These are phyloP conservation scores for Mycena latifolia DNA, from an alignment of 768 basidiomycete genomes.

Conservation along the genomic window DNA sequence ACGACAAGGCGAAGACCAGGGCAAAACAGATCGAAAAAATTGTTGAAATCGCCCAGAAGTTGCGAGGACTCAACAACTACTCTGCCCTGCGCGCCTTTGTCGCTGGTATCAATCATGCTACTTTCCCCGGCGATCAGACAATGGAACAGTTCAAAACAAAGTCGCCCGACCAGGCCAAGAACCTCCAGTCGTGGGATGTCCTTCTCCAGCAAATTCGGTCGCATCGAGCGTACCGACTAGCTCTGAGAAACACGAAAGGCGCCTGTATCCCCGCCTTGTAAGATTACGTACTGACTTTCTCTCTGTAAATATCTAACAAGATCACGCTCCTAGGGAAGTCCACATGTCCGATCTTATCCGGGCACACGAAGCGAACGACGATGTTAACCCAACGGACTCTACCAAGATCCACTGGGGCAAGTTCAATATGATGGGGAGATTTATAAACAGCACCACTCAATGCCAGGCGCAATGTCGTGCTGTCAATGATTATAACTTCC, in stretches of 20 bases:
- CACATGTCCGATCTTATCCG: slow-evolving; percentile 92
- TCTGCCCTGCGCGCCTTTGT: slow-evolving; percentile 93
- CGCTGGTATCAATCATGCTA: slow-evolving; percentile 91
- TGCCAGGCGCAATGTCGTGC: slow-evolving; percentile 83
- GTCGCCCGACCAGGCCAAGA: slow-evolving; percentile 79
- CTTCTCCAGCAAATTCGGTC: slow-evolving; percentile 85
- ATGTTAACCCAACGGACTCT: slow-evolving; percentile 74
- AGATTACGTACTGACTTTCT: slow-evolving; percentile 17
- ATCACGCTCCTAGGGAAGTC: slow-evolving; percentile 76
- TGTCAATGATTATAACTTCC: slow-evolving; percentile 70
- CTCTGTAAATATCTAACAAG: slow-evolving; percentile 11
- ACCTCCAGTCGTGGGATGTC: slow-evolving; percentile 85
- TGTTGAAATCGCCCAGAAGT: slow-evolving; percentile 82
- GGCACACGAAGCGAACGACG: slow-evolving; percentile 87
- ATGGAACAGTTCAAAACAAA: slow-evolving; percentile 79
- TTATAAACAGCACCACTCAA: slow-evolving; percentile 80
- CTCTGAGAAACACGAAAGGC: slow-evolving; percentile 86
- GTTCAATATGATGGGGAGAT: slow-evolving; percentile 92
- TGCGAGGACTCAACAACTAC: slow-evolving; percentile 92
- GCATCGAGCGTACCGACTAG: slow-evolving; percentile 92
- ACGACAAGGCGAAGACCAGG: slow-evolving; percentile 81
- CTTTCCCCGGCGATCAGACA: slow-evolving; percentile 81
- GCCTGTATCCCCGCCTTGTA: slow-evolving; percentile 90
- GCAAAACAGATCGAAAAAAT: slow-evolving; percentile 91
- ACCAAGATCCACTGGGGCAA: slow-evolving; percentile 95